These are phyloP conservation scores for Apophysomyces variabilis DNA, from an alignment of 371 early-diverging fungal genomes.

Conservation along the genomic window DNA sequence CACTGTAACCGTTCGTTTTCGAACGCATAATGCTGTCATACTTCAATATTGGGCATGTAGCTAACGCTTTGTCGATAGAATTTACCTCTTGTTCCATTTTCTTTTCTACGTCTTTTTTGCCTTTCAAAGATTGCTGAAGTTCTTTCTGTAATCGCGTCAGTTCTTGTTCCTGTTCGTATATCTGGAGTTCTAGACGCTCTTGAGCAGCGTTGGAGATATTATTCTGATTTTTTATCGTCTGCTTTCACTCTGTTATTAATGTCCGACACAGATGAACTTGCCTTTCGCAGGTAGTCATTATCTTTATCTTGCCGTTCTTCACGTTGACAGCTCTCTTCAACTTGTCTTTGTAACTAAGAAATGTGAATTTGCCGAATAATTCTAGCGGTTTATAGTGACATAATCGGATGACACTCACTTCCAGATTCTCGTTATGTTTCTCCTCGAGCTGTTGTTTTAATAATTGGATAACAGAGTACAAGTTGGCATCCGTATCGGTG, in stretches of 20 bases:
- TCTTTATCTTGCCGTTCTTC: constrained; percentile 5
- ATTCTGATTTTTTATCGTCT: constrained; percentile 17
- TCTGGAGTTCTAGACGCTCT: constrained; percentile 24
- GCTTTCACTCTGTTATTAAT: constrained; percentile 1
- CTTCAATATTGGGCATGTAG: neutral
- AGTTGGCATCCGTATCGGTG: neutral
- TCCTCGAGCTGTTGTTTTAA: neutral
- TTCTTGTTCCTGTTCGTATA: constrained; percentile 28
- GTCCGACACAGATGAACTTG: neutral
- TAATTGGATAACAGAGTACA: neutral
- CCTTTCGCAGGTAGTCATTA: constrained; percentile 14
- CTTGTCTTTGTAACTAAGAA: constrained; percentile 10
- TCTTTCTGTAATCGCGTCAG: constrained; percentile 18
- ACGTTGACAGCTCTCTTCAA: constrained; percentile 3
- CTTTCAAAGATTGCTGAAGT: constrained; percentile 13
- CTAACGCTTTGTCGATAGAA: neutral
- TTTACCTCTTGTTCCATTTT: constrained; percentile 28
- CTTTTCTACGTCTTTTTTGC: constrained; percentile 25
- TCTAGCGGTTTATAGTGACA: neutral
- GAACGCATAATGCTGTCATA: constrained; percentile 18
- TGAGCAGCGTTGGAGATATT: constrained; percentile 12
- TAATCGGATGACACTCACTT: neutral
- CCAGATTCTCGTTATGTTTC: neutral
- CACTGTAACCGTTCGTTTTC: constrained; percentile 28
- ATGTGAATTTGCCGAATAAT: neutral